A percentile compares a stretch with the other conserved stretches of the same genome.
Conservation (phyloP, 495 filamentous ascomycete species). For the Parathielavia hyrcaniae region DNA sequence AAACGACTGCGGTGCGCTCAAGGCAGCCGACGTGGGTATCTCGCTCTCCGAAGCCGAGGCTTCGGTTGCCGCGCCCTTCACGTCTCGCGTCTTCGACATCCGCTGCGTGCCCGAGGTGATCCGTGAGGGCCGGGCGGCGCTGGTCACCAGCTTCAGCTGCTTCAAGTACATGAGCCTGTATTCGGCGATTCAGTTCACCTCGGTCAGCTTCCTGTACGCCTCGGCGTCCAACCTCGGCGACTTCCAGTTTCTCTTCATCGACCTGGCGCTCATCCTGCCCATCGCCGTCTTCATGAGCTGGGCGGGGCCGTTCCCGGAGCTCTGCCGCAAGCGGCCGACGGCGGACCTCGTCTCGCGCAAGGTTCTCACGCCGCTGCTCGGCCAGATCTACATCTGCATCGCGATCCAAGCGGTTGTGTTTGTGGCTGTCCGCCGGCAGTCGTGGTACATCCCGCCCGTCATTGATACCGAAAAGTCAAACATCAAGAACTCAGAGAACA, state of each 20-base stretch:
- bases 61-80: slow-evolving; percentile 95
- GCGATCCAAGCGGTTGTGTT: slow-evolving; percentile 70
- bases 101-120: slow-evolving; percentile 94
- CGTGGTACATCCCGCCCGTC: slow-evolving; percentile 80
- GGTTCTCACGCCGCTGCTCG: slow-evolving; percentile 80
- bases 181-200: slow-evolving; percentile 98
- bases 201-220: slow-evolving; percentile 94
- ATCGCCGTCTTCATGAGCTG: slow-evolving; percentile 99
- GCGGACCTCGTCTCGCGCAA: slow-evolving; percentile 91
- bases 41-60: slow-evolving; percentile 97
- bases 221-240: slow-evolving; percentile 95
- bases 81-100: slow-evolving; percentile 91
- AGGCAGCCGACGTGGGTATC: slow-evolving; percentile 98
- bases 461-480: slow-evolving; percentile 71
- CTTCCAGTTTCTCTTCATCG: slow-evolving; percentile 97
- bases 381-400: slow-evolving; percentile 79
- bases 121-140: slow-evolving; percentile 84
- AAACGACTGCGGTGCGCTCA: slow-evolving; percentile 96
- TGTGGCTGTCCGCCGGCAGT: slow-evolving; percentile 62
- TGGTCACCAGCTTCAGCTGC: slow-evolving; percentile 98
- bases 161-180: slow-evolving; percentile 99
- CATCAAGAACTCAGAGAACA: slow-evolving; percentile 86
- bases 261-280: slow-evolving; percentile 84
- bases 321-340: slow-evolving; percentile 80
- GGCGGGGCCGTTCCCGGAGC: slow-evolving; percentile 72